A percentile compares a stretch with the other conserved stretches of the same genome.
Evolutionary conservation across 129 eudicot species (phyloP).

Genomic region (Tagetes patula): DNA sequence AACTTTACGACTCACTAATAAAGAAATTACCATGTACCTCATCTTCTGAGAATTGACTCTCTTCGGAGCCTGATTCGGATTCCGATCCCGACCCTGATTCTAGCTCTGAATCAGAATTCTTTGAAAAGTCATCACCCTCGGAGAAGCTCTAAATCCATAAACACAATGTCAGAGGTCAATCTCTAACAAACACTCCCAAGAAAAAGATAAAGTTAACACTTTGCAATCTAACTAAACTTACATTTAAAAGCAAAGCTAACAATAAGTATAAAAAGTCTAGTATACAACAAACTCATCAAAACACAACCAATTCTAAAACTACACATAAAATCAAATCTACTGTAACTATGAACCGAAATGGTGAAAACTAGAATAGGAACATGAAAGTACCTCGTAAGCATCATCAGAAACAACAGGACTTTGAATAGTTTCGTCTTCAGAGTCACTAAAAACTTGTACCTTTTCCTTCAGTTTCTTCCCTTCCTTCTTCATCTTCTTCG

Average conservation of each 20-base stretch:
- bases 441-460: constrained; percentile 21
- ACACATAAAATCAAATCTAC: background rate
- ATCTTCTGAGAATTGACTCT: too few relatives aligned
- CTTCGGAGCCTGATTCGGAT: too few relatives aligned
- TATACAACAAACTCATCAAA: background rate
- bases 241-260: background rate
- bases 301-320: background rate
- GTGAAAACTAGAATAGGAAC: background rate
- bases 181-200: constrained; percentile 3
- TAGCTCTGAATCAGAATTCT: constrained; percentile 23
- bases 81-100: constrained; percentile 31
- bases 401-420: constrained; percentile 49
- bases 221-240: constrained; percentile 12
- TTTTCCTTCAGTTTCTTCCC: constrained; percentile 27
- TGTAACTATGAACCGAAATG: background rate
- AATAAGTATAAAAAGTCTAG: too few relatives aligned
- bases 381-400: constrained; percentile 31
- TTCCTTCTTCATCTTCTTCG: constrained; percentile 20
- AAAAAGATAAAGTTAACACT: background rate
- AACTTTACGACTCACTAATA: background rate
- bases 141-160: constrained; percentile 35
- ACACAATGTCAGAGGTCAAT: too few relatives aligned
- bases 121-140: constrained; percentile 36
- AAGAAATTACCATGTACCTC: constrained; percentile 57
- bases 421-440: constrained; percentile 30